Conservation (phyloP, 2,329 filamentous ascomycete genomes). For the Scedosporium aurantiacum region DNA sequence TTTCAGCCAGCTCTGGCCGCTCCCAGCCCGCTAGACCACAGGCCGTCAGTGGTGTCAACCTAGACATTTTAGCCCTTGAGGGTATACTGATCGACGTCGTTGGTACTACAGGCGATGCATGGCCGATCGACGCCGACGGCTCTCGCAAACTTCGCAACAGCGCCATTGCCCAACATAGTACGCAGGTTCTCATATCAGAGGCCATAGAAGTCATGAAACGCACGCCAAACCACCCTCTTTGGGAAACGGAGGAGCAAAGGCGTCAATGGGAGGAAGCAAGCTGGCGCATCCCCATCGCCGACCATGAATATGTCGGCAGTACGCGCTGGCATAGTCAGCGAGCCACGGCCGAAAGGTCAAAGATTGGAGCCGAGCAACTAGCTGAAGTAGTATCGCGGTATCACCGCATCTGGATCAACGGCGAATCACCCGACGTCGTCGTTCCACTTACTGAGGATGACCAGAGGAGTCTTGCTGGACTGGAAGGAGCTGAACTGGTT, state of each 20-base stretch:
- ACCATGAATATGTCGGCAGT: background rate
- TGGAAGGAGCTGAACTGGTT: background rate
- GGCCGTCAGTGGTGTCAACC: background rate
- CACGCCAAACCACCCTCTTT: background rate
- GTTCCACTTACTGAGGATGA: background rate
- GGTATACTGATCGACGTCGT: background rate
- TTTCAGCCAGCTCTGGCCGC: background rate
- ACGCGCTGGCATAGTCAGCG: background rate
- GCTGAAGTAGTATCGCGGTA: background rate
- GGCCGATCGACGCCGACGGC: background rate
- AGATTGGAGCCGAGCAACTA: background rate
- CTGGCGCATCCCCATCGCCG: background rate
- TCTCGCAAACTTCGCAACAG: background rate
- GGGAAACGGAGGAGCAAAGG: background rate
- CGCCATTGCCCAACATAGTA: background rate
- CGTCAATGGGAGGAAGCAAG: background rate
- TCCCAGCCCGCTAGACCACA: background rate
- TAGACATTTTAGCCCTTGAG: background rate
- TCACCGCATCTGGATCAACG: background rate
- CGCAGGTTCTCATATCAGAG: background rate
- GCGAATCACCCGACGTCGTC: background rate
- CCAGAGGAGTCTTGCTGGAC: background rate
- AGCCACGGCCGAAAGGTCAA: background rate
- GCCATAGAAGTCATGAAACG: background rate
- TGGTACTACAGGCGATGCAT: background rate